A percentile compares a stretch with the other conserved stretches of the same genome.
These are phyloP conservation scores for Phytopythium delawarense DNA, from an alignment of 352 stramenopile genomes.

Conservation along the genomic window DNA sequence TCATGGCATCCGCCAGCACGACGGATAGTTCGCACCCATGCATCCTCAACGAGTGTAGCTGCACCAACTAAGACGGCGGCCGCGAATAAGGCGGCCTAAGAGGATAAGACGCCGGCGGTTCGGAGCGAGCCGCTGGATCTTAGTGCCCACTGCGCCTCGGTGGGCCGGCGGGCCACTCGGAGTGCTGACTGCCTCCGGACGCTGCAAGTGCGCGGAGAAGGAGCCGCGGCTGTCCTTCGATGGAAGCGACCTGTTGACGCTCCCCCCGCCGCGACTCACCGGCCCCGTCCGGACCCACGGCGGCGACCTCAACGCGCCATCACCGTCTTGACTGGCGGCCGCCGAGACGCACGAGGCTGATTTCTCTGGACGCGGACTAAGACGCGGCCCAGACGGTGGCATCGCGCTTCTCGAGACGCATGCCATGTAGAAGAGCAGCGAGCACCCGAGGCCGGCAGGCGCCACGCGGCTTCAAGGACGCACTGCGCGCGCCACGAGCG, in stretches of 20 bases:
- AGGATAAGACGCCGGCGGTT: not conserved
- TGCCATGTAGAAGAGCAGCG: too few relatives aligned
- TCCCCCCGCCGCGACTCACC: not conserved
- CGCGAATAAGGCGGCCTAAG: not conserved
- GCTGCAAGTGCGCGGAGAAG: not conserved
- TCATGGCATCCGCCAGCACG: not conserved
- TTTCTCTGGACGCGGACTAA: not conserved
- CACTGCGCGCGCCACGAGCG: too few relatives aligned
- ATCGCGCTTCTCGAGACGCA: not conserved
- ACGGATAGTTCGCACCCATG: not conserved
- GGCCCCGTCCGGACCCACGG: too few relatives aligned
- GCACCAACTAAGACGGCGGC: not conserved
- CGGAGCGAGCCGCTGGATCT: not conserved
- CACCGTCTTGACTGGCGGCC: not conserved
- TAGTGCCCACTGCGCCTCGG: not conserved
- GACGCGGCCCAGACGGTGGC: not conserved
- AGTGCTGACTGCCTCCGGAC: not conserved
- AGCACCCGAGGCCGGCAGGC: too few relatives aligned
- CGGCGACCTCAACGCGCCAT: not conserved
- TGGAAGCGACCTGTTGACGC: not conserved
- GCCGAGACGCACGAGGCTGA: not conserved
- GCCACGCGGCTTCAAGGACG: too few relatives aligned
- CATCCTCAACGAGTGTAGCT: conserved; percentile 1
- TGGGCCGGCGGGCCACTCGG: not conserved
- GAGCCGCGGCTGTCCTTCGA: not conserved